Percentiles rank a stretch among this genome's conserved stretches.
phyloP scores from a whole-genome alignment of 495 filamentous ascomycete species.

The Filosporella fistucella region DNA sequence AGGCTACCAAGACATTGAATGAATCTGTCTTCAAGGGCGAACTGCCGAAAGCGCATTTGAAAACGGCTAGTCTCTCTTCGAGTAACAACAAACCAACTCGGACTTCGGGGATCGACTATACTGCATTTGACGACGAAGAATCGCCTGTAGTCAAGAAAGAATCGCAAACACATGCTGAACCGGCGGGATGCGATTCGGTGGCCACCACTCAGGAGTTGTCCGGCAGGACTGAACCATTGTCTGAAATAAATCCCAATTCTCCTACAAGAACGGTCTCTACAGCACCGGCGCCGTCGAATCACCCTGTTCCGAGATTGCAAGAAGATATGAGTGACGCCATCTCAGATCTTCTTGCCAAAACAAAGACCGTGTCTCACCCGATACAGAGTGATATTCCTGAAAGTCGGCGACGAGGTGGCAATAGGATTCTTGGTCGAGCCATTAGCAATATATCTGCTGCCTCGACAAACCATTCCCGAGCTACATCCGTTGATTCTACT shows the following conservation, averaged over 20 bases:
- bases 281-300: constrained; percentile 19
- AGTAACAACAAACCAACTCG: too few relatives aligned
- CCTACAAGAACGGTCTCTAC: constrained; percentile 25
- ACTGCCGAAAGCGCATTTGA: too few relatives aligned
- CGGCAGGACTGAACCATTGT: constrained; percentile 19
- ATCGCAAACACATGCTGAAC: neutral
- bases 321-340: constrained; percentile 22
- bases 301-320: constrained; percentile 18
- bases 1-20: too few relatives aligned
- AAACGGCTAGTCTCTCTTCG: too few relatives aligned
- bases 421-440: constrained; percentile 43
- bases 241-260: constrained; percentile 20
- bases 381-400: constrained; percentile 2
- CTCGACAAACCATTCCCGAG: constrained; percentile 13
- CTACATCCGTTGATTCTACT: constrained; percentile 24
- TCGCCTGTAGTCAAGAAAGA: constrained; percentile 5
- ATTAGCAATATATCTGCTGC: constrained; percentile 42
- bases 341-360: constrained; percentile 9
- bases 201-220: constrained; percentile 2
- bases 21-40: too few relatives aligned
- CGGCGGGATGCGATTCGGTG: constrained; percentile 17
- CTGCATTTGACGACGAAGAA: constrained; percentile 3
- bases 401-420: constrained; percentile 28
- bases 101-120: neutral
- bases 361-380: constrained; percentile 5